A percentile compares a stretch with the other conserved stretches of the same genome.
Conservation (phyloP, 2,329 filamentous ascomycete species). For the Metarhizium sp. region DNA sequence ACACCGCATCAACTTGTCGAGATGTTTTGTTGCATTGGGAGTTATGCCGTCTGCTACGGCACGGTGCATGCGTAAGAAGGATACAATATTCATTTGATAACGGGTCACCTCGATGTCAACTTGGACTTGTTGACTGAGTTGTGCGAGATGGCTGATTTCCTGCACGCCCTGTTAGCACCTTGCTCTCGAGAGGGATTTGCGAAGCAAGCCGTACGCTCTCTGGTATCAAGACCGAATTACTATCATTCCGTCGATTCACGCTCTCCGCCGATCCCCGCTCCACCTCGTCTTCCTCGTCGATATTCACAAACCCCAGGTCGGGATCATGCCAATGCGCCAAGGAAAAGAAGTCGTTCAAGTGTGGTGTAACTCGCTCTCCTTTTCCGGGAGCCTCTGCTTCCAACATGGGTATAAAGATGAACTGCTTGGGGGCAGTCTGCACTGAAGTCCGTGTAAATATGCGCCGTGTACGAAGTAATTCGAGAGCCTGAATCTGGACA, state of each 20-base stretch:
- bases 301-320: slow-evolving; percentile 62
- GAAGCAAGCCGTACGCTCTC: slow-evolving; percentile 27
- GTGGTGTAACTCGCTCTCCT: slow-evolving; percentile 38
- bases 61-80: slow-evolving; percentile 81
- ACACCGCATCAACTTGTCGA: slow-evolving; percentile 58
- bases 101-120: slow-evolving; percentile 69
- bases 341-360: slow-evolving; percentile 75
- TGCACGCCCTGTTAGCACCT: slow-evolving; percentile 14
- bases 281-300: slow-evolving; percentile 47
- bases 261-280: slow-evolving; percentile 31
- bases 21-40: slow-evolving; percentile 68
- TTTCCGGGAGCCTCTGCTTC: slow-evolving; percentile 33
- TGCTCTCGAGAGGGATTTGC: neutral
- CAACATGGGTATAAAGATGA: slow-evolving; percentile 72
- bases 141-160: slow-evolving; percentile 51
- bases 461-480: slow-evolving; percentile 72
- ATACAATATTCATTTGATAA: slow-evolving; percentile 80
- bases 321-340: slow-evolving; percentile 78
- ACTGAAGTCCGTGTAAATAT: slow-evolving; percentile 68
- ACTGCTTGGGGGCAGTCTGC: slow-evolving; percentile 64
- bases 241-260: slow-evolving; percentile 29
- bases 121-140: slow-evolving; percentile 47
- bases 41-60: slow-evolving; percentile 73
- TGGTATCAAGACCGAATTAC: slow-evolving; percentile 26
- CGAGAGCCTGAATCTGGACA: slow-evolving; percentile 71